phyloP scores from a whole-genome alignment of 352 stramenopile species.

The Discostella stelligera region DNA sequence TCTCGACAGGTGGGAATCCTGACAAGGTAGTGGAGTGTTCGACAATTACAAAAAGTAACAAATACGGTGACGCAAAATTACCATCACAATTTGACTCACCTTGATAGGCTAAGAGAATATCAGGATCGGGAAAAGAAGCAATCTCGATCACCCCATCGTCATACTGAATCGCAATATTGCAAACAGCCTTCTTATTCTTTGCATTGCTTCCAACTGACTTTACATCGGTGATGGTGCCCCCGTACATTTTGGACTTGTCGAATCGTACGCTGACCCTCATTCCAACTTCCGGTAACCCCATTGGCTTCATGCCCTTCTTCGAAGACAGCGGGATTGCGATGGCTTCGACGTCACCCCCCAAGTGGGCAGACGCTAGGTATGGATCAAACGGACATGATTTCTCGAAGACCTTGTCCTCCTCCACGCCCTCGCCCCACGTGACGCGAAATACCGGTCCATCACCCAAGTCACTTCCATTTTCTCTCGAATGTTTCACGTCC shows the following conservation, averaged over 20 bases:
- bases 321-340: constrained; percentile 41
- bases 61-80: constrained; percentile 4
- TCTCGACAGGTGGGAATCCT: constrained; percentile 49
- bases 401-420: constrained; percentile 60
- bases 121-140: constrained; percentile 72
- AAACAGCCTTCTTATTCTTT: constrained; percentile 37
- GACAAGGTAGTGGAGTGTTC: no score
- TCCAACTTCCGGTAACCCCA: constrained; percentile 52
- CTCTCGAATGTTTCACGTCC: constrained; percentile 18
- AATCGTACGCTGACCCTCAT: constrained; percentile 78
- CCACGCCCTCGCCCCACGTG: constrained; percentile 79
- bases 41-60: constrained; percentile 11
- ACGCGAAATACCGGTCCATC: constrained; percentile 81
- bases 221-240: constrained; percentile 64
- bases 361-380: constrained; percentile 53
- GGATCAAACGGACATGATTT: constrained; percentile 69
- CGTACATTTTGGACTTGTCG: constrained; percentile 63
- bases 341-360: constrained; percentile 39
- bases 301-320: constrained; percentile 18
- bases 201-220: constrained; percentile 39
- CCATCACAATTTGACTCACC: constrained; percentile 54
- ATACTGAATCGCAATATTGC: constrained; percentile 73
- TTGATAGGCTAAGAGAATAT: constrained; percentile 71
- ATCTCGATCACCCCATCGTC: constrained; percentile 78
- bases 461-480: constrained; percentile 20